These are phyloP conservation scores for Penicillium parvum DNA, from an alignment of 495 filamentous ascomycete genomes.

Conservation along the genomic window DNA sequence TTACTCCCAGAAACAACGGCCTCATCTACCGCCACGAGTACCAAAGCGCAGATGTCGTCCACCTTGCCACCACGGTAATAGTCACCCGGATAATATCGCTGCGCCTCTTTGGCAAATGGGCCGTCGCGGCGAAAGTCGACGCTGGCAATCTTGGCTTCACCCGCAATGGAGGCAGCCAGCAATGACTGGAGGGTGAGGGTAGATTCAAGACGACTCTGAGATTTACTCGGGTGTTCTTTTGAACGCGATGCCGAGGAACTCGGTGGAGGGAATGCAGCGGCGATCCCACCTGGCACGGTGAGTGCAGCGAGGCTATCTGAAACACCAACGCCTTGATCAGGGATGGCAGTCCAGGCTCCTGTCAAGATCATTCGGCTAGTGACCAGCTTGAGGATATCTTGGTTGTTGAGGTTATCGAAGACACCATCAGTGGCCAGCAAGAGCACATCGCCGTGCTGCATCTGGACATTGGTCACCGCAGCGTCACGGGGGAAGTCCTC, in stretches of 20 bases:
- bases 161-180: constrained; percentile 71
- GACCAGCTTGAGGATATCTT: constrained; percentile 77
- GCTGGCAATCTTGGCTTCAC: constrained; percentile 80
- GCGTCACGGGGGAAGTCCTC: constrained; percentile 82
- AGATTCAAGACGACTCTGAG: constrained; percentile 1
- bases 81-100: constrained; percentile 78
- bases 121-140: constrained; percentile 73
- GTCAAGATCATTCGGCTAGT: constrained; percentile 66
- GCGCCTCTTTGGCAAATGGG: constrained; percentile 91
- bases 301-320: constrained; percentile 49
- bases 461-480: constrained; percentile 63
- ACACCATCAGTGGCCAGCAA: constrained; percentile 92
- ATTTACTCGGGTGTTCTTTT: background rate
- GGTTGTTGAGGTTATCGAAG: constrained; percentile 92
- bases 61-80: constrained; percentile 82
- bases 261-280: constrained; percentile 20
- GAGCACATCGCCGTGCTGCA: constrained; percentile 87
- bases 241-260: constrained; percentile 10
- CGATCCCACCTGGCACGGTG: constrained; percentile 43
- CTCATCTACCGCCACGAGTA: constrained; percentile 61
- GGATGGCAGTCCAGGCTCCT: constrained; percentile 65
- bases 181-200: constrained; percentile 59
- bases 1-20: constrained; percentile 1
- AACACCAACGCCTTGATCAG: constrained; percentile 52
- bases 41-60: constrained; percentile 83